Base-by-base conservation (phyloP, 1,139 yeast species). In the Saccharomyces hybrid region DNA sequence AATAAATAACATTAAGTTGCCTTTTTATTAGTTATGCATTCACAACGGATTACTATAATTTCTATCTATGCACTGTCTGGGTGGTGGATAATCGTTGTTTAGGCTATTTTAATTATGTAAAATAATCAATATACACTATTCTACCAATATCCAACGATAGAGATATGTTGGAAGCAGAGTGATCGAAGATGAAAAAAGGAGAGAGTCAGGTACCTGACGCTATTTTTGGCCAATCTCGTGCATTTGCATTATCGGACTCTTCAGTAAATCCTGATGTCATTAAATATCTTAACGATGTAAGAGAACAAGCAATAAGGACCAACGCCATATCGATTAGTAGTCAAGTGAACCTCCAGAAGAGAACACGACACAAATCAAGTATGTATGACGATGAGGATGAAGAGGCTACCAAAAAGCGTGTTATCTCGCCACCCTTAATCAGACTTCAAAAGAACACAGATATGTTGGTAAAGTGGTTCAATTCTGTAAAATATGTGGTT, bases 201-300 rank as follows among this genome's bases (percentile, higher is more conserved):
- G 27, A 52, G 46, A 20, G 57, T 7, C 44, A 55, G n/a, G 23
- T 53, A 9, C 46, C 60, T 27, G 70, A 66, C 52, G 59, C 66
- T 1, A 42, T 61, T 6, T 68, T 65, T 59, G 71, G 71, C 2
- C 71, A 68, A 53, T 51, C 56, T 5, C 55, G 60, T 14, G 70
- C 60, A 3, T 67, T 68, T 57, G 61, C 61, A 3, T 47, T 65
- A 9, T 56, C 57, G 20, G 67, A 62, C 48, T 55, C 59, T 0
- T 52, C 47, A 4, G 71, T 67, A 0, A 55, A 65, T 51, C 70
- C 70, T 5, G 57, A 55, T 28, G 69, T 59, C 1, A 41, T 63
- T 4, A 27, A 49, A 23, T 68, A 68, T 55, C 55, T 68, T 31
- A 44, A 51, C 9, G 41, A 49, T 49, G 71, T 68, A 6, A 57